Evolutionary conservation across 257 asterid species (phyloP), one percentile per base, ranked within the genome.

Genomic region (Nicotiana undulata): DNA sequence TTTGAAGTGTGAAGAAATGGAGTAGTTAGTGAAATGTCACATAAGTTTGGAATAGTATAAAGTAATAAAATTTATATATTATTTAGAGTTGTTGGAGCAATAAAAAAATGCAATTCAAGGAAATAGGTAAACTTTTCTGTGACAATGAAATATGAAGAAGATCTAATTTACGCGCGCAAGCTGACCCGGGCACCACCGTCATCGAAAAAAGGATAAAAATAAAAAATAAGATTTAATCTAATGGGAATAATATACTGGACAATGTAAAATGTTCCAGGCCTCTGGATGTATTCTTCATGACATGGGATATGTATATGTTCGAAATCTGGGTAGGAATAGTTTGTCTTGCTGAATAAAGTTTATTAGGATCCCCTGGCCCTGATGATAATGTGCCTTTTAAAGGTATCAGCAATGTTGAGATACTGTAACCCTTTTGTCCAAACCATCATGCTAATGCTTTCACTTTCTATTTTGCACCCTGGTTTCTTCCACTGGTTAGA

Each of bases 401-500:
- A 46, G 60, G 78, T 72, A 7, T 70, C 59, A 44, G 24, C 59
- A 46, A 72, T 72, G 60, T 46, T 72, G 78, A 72, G 78, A 46
- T 46, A n/a, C 78, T 72, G 40, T 40, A 72, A 72, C 40, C 78
- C 60, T 46, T 72, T 13, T 72, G 60, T 72, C 40, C 40, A 49
- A 44, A 72, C 37, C 16, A 6, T 8, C 60, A 13, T 72, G 78
- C 78, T 72, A 46, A 72, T 81, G 34, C 75, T 67, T 72, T 84
- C 84, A 68, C 64, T 85, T 77, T 84, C 82, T 78, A 65, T 80
- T 77, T 75, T 81, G 86, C 82, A 15, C 75, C 22, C 32, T 49
- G 82, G 81, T 81, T 81, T 83, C 82, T 68, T 84, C 63, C 81
- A 61, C 84, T 87, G 89, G 55, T 59, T 86, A 95, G 99, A 88